These are phyloP conservation scores for Diplocarpon rosae DNA, from an alignment of 2,329 filamentous ascomycete genomes.

Conservation along the genomic window DNA sequence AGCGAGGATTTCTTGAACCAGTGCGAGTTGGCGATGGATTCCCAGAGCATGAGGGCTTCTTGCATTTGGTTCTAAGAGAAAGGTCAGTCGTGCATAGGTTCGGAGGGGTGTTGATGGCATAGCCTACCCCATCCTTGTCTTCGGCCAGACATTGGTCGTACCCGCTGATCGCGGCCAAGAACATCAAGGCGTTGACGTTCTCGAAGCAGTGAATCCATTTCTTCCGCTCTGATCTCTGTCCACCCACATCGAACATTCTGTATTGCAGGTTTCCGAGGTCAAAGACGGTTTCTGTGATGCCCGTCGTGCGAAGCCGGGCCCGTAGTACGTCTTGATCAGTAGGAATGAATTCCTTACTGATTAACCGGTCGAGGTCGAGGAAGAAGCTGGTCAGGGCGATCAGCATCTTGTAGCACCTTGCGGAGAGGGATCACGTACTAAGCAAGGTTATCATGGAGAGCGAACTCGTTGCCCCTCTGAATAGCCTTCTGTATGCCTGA, in stretches of 20 bases:
- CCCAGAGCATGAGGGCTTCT: constrained; percentile 77
- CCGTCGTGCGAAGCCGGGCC: constrained; percentile 81
- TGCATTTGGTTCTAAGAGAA: constrained; percentile 75
- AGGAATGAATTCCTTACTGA: constrained; percentile 69
- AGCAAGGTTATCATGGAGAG: constrained; percentile 85
- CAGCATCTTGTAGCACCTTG: constrained; percentile 6
- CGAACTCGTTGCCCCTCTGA: constrained; percentile 88
- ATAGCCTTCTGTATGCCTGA: constrained; percentile 78
- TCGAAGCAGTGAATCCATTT: constrained; percentile 75
- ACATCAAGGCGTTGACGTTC: constrained; percentile 75
- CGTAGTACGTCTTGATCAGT: constrained; percentile 91
- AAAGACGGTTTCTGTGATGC: constrained; percentile 92
- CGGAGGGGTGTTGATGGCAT: neutral
- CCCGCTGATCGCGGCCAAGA: constrained; percentile 88
- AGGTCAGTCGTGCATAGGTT: too few relatives aligned
- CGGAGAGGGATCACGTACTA: constrained; percentile 53
- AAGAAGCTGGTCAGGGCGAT: constrained; percentile 59
- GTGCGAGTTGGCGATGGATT: constrained; percentile 75
- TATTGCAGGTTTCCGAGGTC: constrained; percentile 87
- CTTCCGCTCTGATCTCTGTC: constrained; percentile 63
- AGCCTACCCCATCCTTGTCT: constrained; percentile 83
- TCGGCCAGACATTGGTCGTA: constrained; percentile 95
- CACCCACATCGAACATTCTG: constrained; percentile 77
- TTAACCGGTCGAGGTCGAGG: constrained; percentile 63
- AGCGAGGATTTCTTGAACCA: constrained; percentile 77